Evolutionary conservation across 208 protist genomes (phyloP), one percentile per base, ranked within the genome.

Genomic region (Phytomonas francai): DNA sequence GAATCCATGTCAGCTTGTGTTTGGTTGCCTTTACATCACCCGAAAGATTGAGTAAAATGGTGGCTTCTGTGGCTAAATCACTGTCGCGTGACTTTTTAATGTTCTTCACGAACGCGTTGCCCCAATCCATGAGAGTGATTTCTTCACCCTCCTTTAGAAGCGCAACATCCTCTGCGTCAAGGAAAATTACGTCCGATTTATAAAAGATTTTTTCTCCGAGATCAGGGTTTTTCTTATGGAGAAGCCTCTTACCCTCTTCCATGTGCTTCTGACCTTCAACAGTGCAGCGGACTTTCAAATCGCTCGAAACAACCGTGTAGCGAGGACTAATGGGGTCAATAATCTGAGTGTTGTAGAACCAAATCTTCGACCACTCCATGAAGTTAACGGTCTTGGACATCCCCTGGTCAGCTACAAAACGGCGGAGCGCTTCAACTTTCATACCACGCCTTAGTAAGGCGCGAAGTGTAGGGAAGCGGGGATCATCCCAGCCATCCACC

Each of bases 71-170:
- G 7, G 88, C 82, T 14, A 83, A 63, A 56, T 65, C 77, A 49
- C 71, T 73, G 25, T 74, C 67, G 34, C 67, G 72, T 49, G 73
- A 66, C 11, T 70, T 63, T 64, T 90, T 81, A 63, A 96, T 92
- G 65, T 91, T 79, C 60, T 85, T 83, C 33, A 92, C 79, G 59
- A 94, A 94, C 7, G 89, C 88, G 81, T 99, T 99, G 72, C 98
- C 97, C 98, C 97, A 99, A 76, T 97, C 85, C 97, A 99, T 99
- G 32, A 99, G 84, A 6, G 98, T 99, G 59, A 99, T 86, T 76
- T 99, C 97, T 29, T 98, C 98, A 60, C 90, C 92, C 0, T 94
- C 92, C 57, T 94, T 87, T 56, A 98, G 45, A 57, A 88, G 73
- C 4, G 72, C 80, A 16, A 97, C 96, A 76, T 99, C 98, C 63